Conservation (phyloP, 2,329 filamentous ascomycete species). For the Beauveria sp. region DNA sequence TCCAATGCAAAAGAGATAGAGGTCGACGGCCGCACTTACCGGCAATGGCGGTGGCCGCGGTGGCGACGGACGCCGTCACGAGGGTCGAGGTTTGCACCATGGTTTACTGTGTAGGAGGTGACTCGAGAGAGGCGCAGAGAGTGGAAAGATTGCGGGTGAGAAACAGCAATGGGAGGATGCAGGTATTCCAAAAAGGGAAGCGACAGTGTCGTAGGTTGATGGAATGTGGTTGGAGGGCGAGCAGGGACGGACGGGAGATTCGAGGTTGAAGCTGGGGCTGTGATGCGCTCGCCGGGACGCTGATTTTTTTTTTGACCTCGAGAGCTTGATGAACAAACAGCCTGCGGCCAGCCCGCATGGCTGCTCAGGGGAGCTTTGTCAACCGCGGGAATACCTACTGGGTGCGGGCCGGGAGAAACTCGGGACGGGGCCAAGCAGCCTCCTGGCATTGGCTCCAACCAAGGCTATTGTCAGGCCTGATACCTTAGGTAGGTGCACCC, state of each 20-base stretch:
- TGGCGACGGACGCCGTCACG: slow-evolving; percentile 55
- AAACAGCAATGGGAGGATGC: neutral
- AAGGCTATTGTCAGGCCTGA: too few species aligned
- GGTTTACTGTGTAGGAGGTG: slow-evolving; percentile 13
- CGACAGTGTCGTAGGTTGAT: neutral
- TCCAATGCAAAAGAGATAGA: neutral
- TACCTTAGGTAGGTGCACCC: too few species aligned
- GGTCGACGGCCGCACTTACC: slow-evolving; percentile 36
- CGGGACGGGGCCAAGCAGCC: slow-evolving; percentile 10
- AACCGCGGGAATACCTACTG: neutral
- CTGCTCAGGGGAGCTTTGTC: slow-evolving; percentile 10
- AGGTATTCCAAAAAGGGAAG: neutral
- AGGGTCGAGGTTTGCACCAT: slow-evolving; percentile 46
- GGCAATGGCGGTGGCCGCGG: slow-evolving; percentile 49
- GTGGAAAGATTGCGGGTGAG: neutral
- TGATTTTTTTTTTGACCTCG: slow-evolving; percentile 9
- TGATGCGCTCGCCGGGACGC: slow-evolving; percentile 10
- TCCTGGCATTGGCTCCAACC: too few species aligned
- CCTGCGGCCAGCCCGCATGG: neutral
- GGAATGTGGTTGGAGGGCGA: neutral
- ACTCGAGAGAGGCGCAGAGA: neutral
- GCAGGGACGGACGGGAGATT: neutral
- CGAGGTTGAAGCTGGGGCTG: slow-evolving; percentile 2
- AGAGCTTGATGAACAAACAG: neutral
- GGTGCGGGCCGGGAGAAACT: slow-evolving; percentile 15